Conservation (phyloP, 1,284 basidiomycete genomes). For the Erythrobasidium hasegawianum region DNA sequence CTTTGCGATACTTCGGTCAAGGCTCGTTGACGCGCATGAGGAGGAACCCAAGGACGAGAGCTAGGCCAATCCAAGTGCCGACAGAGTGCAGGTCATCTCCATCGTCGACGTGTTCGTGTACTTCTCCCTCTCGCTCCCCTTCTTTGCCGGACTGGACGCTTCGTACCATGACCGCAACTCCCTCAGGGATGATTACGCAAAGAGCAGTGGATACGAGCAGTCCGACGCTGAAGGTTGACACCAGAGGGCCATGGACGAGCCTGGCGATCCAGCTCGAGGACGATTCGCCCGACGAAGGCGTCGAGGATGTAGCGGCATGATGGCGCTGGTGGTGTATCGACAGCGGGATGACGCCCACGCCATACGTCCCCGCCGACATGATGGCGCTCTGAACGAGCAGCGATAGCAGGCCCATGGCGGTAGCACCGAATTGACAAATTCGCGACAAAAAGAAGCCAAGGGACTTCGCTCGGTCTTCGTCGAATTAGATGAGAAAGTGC, state of each 20-base stretch:
- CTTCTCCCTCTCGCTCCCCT: constrained; percentile 20
- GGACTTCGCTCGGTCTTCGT: not conserved
- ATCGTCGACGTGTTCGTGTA: constrained; percentile 28
- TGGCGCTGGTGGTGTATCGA: constrained; percentile 53
- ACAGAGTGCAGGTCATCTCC: constrained; percentile 25
- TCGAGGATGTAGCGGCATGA: not conserved
- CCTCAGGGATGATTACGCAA: constrained; percentile 83
- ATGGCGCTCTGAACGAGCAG: constrained; percentile 62
- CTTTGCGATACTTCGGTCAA: too few relatives aligned
- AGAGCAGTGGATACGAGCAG: constrained; percentile 80
- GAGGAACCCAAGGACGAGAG: constrained; percentile 73
- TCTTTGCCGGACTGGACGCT: constrained; percentile 9
- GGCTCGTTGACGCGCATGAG: constrained; percentile 64
- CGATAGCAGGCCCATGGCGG: constrained; percentile 49
- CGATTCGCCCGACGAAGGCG: not conserved
- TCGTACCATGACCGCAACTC: constrained; percentile 20
- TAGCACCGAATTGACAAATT: not conserved
- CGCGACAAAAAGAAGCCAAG: not conserved
- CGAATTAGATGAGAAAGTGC: too few relatives aligned
- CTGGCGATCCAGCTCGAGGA: not conserved
- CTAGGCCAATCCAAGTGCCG: constrained; percentile 58
- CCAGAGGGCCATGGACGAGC: not conserved
- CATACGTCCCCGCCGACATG: constrained; percentile 70
- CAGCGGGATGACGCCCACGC: constrained; percentile 68
- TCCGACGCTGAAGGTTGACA: constrained; percentile 69